Conservation (phyloP, 2,329 filamentous ascomycete species). For the Alternaria incomplexa region DNA sequence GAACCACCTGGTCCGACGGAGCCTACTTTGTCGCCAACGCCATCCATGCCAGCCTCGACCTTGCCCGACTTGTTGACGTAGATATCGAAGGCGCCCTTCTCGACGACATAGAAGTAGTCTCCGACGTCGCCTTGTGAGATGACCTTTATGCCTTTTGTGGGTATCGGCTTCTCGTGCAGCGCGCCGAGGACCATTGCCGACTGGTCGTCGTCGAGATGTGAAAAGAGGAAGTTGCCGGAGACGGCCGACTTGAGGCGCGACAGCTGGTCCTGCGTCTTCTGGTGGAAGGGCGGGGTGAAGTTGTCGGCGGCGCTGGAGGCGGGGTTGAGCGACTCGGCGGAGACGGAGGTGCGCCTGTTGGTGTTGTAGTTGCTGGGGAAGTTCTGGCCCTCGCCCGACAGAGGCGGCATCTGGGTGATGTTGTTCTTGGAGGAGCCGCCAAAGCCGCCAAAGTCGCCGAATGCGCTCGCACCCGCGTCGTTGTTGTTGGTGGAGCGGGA, state of each 20-base stretch:
- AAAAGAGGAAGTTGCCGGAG: conserved; percentile 89
- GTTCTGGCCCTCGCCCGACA: conserved; percentile 64
- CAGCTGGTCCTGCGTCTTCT: conserved; percentile 83
- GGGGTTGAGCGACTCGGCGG: conserved; percentile 93
- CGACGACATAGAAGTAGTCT: conserved; percentile 97
- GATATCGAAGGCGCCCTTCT: conserved; percentile 87
- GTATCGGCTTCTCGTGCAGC: conserved; percentile 92
- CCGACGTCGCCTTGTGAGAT: conserved; percentile 95
- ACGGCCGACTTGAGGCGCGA: conserved; percentile 81
- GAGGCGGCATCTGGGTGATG: conserved; percentile 51
- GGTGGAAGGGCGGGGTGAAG: conserved; percentile 86
- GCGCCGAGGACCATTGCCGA: conserved; percentile 85
- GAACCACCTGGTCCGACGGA: conserved; percentile 86
- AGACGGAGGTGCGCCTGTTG: conserved; percentile 91
- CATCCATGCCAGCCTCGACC: conserved; percentile 79
- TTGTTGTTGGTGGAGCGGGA: conserved; percentile 40
- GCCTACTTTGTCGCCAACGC: conserved; percentile 82
- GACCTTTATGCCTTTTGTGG: conserved; percentile 87
- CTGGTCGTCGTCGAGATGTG: conserved; percentile 92
- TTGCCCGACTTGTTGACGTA: conserved; percentile 82
- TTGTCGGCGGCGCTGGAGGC: conserved; percentile 82
- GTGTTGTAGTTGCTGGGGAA: conserved; percentile 95
- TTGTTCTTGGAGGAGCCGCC: conserved; percentile 42
- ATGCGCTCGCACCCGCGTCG: conserved; percentile 49
- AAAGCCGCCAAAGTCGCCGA: conserved; percentile 48